Evolutionary conservation across 2,329 filamentous ascomycete species (phyloP).

Genomic region (Ophiostoma fasciatum): DNA sequence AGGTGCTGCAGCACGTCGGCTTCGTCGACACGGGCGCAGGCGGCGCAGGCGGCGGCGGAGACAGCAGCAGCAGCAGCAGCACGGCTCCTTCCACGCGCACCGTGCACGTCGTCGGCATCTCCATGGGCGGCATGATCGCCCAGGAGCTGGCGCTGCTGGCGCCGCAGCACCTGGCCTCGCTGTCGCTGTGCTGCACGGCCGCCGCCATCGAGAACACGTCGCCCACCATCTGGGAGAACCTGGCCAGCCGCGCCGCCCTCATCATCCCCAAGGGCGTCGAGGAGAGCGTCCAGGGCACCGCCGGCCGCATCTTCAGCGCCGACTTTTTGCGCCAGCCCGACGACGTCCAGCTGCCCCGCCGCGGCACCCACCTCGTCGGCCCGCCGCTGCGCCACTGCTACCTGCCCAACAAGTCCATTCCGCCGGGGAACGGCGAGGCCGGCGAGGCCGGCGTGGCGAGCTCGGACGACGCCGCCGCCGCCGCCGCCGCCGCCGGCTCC

Average conservation of each 20-base stretch:
- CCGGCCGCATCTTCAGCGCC: slow-evolving; percentile 49
- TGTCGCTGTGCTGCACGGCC: slow-evolving; percentile 48
- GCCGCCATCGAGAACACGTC: slow-evolving; percentile 45
- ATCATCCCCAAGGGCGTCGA: slow-evolving; percentile 59
- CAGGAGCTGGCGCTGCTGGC: slow-evolving; percentile 56
- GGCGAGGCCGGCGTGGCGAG: background rate
- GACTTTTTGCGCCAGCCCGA: slow-evolving; percentile 51
- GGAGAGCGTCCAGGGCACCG: slow-evolving; percentile 47
- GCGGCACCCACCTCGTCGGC: slow-evolving; percentile 11
- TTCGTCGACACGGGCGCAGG: slow-evolving; percentile 21
- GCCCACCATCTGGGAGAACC: slow-evolving; percentile 44
- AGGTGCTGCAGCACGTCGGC: slow-evolving; percentile 52
- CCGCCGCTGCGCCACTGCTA: slow-evolving; percentile 4
- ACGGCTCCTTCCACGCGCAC: slow-evolving; percentile 13
- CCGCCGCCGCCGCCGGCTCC: background rate
- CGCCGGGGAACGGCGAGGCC: background rate
- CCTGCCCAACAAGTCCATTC: background rate
- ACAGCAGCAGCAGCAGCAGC: no score
- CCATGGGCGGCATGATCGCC: slow-evolving; percentile 84
- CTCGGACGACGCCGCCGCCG: background rate
- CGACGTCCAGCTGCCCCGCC: slow-evolving; percentile 29
- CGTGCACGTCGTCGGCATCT: slow-evolving; percentile 60
- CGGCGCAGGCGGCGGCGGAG: no score
- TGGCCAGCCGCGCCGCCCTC: slow-evolving; percentile 39
- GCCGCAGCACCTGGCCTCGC: slow-evolving; percentile 36